Base-by-base conservation (phyloP, 331 rosid genomes). In the Rhamnella rubrinervis region DNA sequence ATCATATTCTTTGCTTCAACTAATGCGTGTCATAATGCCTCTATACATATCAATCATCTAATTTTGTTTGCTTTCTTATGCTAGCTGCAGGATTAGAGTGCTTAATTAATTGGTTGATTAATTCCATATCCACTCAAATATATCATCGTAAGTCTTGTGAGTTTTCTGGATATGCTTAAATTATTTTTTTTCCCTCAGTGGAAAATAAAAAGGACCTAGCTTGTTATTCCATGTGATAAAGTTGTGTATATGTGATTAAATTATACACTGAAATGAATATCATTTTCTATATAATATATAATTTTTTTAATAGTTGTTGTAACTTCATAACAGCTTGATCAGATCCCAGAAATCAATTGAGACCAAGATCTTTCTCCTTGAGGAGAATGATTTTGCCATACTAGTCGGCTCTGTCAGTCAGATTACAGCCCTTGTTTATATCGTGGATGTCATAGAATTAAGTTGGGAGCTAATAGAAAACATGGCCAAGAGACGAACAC, bases 401-500 rank as follows among this genome's bases (percentile, higher is more conserved):
- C 35, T 31, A n/a, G 20, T 38, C 28, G 10, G 16, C 12, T 44
- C 49, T 4, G 14, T 44, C 49, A 3, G 49, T 44, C 49, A 8
- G 49, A 44, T 44, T 44, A 44, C 11, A 44, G 64, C 4, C 49
- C 14, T 44, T 55, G 35, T 18, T 61, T 17, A 53, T 47, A 35
- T 62, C 55, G 71, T 69, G 59, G 61, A 35, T 69, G 65, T 23
- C 35, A 55, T 26, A 50, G 19, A 20, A 51, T 38, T 41, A 10
- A 53, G 8, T 6, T 6, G 1, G 16, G 49, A 44, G 66, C 26
- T 68, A 70, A 71, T 31, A 31, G 35, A 67, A 9, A 71, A 28
- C 70, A 91, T 91, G 97, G 82, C 82, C 59, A 81, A 65, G 52
- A 49, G 67, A 80, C 76, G 72, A 75, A 28, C 63, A 66, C 65